Evolutionary conservation across 148 eudicot species (phyloP).

Genomic region (Rhododendron simsii): DNA sequence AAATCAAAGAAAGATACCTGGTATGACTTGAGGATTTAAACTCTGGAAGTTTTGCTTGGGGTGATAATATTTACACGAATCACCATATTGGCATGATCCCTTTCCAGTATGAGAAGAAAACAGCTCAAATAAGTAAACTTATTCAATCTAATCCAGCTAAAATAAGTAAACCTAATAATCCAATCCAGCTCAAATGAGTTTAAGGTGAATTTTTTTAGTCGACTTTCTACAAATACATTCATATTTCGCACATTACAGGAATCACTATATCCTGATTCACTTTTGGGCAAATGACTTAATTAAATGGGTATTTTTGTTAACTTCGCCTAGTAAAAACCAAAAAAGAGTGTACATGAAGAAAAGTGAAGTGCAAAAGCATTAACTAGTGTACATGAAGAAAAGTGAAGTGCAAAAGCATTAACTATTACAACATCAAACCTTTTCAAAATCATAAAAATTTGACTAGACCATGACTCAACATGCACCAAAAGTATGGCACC

Average conservation of each 20-base stretch:
- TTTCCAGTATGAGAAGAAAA: slow-evolving; percentile 16
- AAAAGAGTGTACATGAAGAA: background rate
- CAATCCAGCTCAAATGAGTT: background rate
- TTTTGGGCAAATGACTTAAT: background rate
- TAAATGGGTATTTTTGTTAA: background rate
- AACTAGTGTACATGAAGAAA: background rate
- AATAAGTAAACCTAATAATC: background rate
- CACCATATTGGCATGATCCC: slow-evolving; percentile 87
- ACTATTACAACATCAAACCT: background rate
- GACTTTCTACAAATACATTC: background rate
- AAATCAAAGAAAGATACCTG: slow-evolving; percentile 33
- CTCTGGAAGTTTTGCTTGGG: slow-evolving; percentile 48
- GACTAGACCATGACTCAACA: background rate
- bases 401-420: background rate
- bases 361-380: background rate
- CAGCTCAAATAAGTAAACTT: background rate
- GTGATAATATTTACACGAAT: slow-evolving; percentile 76
- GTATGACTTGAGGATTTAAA: slow-evolving; percentile 33
- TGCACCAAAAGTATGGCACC: background rate
- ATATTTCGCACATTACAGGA: background rate
- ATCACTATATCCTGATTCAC: background rate
- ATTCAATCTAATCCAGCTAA: background rate
- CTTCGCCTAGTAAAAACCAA: background rate
- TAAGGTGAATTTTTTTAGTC: background rate
- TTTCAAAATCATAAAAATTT: background rate